Evolutionary conservation across 2,329 filamentous ascomycete genomes (phyloP).

Genomic region (Harringtonia aguacate): DNA sequence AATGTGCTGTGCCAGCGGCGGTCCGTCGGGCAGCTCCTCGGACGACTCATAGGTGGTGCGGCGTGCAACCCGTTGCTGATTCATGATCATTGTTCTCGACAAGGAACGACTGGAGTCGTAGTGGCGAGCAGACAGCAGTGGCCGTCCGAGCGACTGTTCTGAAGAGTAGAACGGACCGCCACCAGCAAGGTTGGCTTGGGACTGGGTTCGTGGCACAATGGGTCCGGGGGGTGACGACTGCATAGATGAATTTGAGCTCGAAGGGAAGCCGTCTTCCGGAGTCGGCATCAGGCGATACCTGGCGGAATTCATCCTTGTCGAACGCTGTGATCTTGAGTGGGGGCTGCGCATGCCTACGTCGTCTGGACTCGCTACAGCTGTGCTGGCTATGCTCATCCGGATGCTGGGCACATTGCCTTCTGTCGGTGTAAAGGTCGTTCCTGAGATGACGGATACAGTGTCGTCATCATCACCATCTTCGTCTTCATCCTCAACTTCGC

Average conservation of each 20-base stretch:
- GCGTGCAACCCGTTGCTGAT: constrained; percentile 30
- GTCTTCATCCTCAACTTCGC: background rate
- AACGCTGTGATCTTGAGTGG: background rate
- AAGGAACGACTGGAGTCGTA: background rate
- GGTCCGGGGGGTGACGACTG: no score
- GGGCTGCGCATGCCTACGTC: background rate
- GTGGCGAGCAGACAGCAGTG: background rate
- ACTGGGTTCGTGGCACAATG: no score
- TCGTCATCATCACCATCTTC: background rate
- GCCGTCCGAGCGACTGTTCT: constrained; percentile 20
- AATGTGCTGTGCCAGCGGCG: constrained; percentile 36
- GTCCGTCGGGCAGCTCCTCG: constrained; percentile 28
- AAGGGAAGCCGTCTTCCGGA: no score
- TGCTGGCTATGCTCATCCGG: constrained; percentile 12
- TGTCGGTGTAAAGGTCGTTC: constrained; percentile 18
- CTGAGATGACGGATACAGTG: constrained; percentile 18
- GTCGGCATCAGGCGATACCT: background rate
- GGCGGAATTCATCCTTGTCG: background rate
- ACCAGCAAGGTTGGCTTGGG: no score
- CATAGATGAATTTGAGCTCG: no score
- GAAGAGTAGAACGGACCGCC: no score
- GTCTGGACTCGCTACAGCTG: constrained; percentile 5
- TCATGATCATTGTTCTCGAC: constrained; percentile 29
- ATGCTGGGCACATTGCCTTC: constrained; percentile 11
- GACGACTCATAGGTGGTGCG: constrained; percentile 25